phyloP scores from a whole-genome alignment of 1,139 yeast species.

The Kodamaea fungicola region DNA sequence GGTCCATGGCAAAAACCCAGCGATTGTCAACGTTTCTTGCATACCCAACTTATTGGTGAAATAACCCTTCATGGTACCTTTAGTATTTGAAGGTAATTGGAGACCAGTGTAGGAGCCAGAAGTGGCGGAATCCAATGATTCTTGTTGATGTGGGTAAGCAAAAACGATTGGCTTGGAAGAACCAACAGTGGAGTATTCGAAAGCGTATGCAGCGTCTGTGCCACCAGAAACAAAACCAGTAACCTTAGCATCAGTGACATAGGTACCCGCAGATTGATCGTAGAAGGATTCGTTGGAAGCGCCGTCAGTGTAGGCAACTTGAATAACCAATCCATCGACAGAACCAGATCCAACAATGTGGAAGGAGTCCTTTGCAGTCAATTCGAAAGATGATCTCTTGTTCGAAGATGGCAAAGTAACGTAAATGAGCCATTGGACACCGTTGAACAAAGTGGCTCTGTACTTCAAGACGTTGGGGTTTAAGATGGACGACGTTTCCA shows the following conservation, averaged over 20 bases:
- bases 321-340: conserved; percentile 56
- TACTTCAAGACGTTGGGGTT: conserved; percentile 46
- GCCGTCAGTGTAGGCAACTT: conserved; percentile 48
- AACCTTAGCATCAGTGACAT: conserved; percentile 32
- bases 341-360: conserved; percentile 42
- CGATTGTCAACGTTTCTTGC: conserved; percentile 47
- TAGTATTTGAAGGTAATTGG: conserved; percentile 53
- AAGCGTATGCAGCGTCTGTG: conserved; percentile 47
- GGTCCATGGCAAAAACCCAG: conserved; percentile 64
- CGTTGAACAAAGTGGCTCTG: conserved; percentile 49
- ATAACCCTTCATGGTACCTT: conserved; percentile 65
- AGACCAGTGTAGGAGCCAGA: conserved; percentile 44
- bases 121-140: conserved; percentile 42
- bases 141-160: conserved; percentile 71
- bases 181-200: conserved; percentile 54
- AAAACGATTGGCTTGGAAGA: conserved; percentile 53
- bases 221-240: conserved; percentile 27
- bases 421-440: conserved; percentile 57
- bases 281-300: conserved; percentile 24
- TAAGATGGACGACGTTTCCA: conserved; percentile 41
- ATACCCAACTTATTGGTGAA: conserved; percentile 48
- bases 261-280: conserved; percentile 36
- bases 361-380: conserved; percentile 33
- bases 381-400: conserved; percentile 25
- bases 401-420: conserved; percentile 42